Evolutionary conservation across 768 basidiomycete species (phyloP).

Genomic region (Boletus reticulatus): DNA sequence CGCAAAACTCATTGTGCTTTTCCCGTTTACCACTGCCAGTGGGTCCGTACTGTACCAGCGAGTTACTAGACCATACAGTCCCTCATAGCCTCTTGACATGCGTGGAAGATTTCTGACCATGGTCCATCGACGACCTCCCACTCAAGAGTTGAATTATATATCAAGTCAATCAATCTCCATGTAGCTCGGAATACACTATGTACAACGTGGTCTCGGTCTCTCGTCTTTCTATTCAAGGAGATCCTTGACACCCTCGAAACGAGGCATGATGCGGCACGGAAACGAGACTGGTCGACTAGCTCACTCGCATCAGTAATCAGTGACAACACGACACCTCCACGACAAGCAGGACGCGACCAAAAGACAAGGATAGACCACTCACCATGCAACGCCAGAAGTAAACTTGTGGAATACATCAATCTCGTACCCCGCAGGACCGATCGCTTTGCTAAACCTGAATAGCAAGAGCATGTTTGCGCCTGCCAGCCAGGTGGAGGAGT

Average conservation of each 20-base stretch:
- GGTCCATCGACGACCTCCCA: too few relatives aligned
- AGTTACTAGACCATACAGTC: too few relatives aligned
- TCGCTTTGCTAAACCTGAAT: constrained; percentile 22
- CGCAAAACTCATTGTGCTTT: too few relatives aligned
- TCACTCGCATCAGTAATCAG: background rate
- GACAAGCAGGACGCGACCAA: background rate
- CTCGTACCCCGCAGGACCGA: constrained; percentile 20
- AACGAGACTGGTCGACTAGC: constrained; percentile 17
- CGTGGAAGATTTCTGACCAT: too few relatives aligned
- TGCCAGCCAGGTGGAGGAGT: constrained; percentile 19
- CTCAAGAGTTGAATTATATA: too few relatives aligned
- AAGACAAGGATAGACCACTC: background rate
- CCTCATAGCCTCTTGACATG: too few relatives aligned
- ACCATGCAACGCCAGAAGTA: constrained; percentile 13
- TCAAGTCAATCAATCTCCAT: background rate
- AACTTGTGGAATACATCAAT: constrained; percentile 23
- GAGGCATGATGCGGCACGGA: constrained; percentile 18
- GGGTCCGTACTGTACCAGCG: too few relatives aligned
- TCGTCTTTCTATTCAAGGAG: background rate
- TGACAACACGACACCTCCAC: background rate
- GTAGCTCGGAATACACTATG: background rate
- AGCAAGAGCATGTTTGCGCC: constrained; percentile 16
- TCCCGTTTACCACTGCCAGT: too few relatives aligned
- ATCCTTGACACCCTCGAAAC: constrained; percentile 7
- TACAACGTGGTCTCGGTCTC: background rate